Conservation (phyloP, 176 grass and related monocot genomes). For the Canna indica region DNA sequence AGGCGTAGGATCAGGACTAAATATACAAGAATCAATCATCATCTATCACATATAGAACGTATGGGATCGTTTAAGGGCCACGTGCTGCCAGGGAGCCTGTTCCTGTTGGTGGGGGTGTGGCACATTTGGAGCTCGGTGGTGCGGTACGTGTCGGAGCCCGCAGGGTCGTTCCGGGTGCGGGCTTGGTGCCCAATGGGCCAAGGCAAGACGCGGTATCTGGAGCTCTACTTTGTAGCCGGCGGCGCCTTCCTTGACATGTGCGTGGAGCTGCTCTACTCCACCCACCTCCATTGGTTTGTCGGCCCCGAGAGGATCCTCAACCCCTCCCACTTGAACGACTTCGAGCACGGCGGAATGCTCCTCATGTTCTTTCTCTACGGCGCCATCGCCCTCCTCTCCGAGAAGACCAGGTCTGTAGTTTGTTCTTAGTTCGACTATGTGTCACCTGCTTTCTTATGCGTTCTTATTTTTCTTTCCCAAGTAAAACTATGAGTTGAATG, state of each 20-base stretch:
- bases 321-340: conserved; percentile 77
- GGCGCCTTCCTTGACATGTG: conserved; percentile 86
- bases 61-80: conserved; percentile 93
- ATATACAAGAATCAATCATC: background rate
- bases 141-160: conserved; percentile 45
- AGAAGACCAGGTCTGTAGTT: conserved; percentile 47
- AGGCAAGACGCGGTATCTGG: conserved; percentile 29
- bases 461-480: background rate
- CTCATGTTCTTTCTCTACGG: conserved; percentile 96
- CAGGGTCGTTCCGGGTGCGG: conserved; percentile 44
- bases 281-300: conserved; percentile 51
- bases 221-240: conserved; percentile 63
- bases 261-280: conserved; percentile 86
- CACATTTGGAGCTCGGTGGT: conserved; percentile 43
- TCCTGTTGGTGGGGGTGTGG: conserved; percentile 60
- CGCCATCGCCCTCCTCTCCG: conserved; percentile 42
- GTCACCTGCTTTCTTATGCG: background rate
- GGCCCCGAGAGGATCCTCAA: conserved; percentile 39
- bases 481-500: background rate
- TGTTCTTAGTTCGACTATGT: background rate
- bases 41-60: no score
- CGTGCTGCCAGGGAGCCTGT: conserved; percentile 73
- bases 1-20: background rate
- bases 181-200: conserved; percentile 39
- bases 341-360: conserved; percentile 91